Base-by-base conservation (phyloP, 2,329 filamentous ascomycete species). In the Verticillium albo-atrum region DNA sequence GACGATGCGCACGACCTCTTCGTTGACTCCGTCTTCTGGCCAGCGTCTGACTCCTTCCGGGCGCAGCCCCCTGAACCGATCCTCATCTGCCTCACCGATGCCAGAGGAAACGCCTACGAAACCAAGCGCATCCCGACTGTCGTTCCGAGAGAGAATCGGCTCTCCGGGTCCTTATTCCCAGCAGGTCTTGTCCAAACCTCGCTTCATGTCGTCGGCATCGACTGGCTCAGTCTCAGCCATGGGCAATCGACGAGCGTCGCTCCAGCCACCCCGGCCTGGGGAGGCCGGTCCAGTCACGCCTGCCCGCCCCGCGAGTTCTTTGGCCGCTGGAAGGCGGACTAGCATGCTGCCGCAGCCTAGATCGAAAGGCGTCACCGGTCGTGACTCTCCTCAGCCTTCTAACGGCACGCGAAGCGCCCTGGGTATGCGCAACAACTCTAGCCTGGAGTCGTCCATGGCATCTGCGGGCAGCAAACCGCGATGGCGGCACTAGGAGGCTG, bases 271-370 rank as follows among this genome's bases (percentile, higher is more conserved):
- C 17, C 77, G 61, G 67, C 73, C 61, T 61, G 70, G 58, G 60
- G 71, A 68, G 30, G 58, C 68, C 65, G 65, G 62, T 62, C 25
- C 25, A 3, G 25, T 10, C 25, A 30, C 25, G 37, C 26, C 70
- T 65, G 66, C 72, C 68, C 79, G 85, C 30, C 80, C 86, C 12
- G 81, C 79, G 51, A 88, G 83, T 68, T 87, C 85, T 3, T 67
- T 88, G 52, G 80, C 83, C 6, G 67, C 71, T 23, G 77, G 73
- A 59, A 74, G 84, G 61, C 79, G 85, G 30, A 76, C 72, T 4
- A 86, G 84, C 65, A 67, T 87, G 60, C 72, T 88, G 25, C 83
- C 85, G 20, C 75, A 81, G 58, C 75, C 79, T 0, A 78, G 69
- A 27, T 7, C 65, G 50, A 65, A 68, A 23, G 68, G 70, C 27